phyloP scores from a whole-genome alignment of 768 basidiomycete species.

The Pleurotus djamor region DNA sequence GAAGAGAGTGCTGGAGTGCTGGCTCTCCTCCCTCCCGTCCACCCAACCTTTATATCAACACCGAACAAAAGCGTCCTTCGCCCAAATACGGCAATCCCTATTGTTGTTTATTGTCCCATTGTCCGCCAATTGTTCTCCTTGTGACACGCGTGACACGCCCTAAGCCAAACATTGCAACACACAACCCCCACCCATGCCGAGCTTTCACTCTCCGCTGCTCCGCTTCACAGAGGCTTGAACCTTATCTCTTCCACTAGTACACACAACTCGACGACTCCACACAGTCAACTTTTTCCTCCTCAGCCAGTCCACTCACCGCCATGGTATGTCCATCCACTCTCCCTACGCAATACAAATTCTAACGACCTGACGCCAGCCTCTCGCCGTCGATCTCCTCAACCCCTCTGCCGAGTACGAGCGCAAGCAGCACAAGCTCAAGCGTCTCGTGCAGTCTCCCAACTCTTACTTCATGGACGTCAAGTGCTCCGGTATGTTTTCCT shows the following conservation, averaged over 20 bases:
- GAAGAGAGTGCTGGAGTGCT: background rate
- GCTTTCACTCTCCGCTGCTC: background rate
- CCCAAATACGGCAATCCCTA: background rate
- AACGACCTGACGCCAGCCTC: slow-evolving; percentile 53
- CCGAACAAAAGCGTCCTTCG: background rate
- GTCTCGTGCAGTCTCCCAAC: slow-evolving; percentile 97
- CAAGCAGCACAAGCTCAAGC: slow-evolving; percentile 98
- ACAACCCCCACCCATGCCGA: too few relatives aligned
- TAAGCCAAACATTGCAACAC: too few relatives aligned
- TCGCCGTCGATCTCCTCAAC: slow-evolving; percentile 98
- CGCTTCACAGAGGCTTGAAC: slow-evolving; percentile 3
- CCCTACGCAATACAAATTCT: background rate
- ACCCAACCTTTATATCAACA: slow-evolving; percentile 5
- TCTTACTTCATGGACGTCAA: slow-evolving; percentile 99
- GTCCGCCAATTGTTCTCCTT: background rate
- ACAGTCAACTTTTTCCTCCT: background rate
- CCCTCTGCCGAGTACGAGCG: slow-evolving; percentile 84
- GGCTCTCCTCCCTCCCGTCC: background rate
- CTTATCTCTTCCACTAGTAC: background rate
- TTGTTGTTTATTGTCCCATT: background rate
- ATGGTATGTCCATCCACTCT: slow-evolving; percentile 14
- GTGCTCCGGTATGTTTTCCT: slow-evolving; percentile 75
- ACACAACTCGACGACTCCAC: background rate
- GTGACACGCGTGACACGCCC: background rate
- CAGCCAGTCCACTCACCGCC: slow-evolving; percentile 4